Base-by-base conservation (phyloP, 2,329 filamentous ascomycete genomes). In the Mariannaea sp. region DNA sequence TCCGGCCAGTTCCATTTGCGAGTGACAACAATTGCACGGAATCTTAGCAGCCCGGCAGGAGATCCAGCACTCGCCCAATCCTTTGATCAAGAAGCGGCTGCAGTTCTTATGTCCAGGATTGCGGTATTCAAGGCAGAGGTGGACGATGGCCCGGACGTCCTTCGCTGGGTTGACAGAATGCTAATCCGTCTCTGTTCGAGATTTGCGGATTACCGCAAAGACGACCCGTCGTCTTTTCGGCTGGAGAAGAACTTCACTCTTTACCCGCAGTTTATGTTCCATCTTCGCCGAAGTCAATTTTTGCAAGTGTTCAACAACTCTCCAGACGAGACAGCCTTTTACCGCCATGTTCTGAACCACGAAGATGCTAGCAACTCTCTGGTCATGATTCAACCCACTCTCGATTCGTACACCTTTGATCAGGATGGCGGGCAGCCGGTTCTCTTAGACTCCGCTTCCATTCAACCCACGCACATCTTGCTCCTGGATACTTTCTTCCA, bases 221-320 rank as follows among this genome's bases (percentile, higher is more conserved):
- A 99, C 70, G 94, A 99, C 66, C 92, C 94, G 12, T 95, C 93
- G 5, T 97, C 93, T 0, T 99, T 99, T 84, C 85, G 92, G 29
- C 76, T 96, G 58, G 94, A 99, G 75, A 97, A 97, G 84, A 99
- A 99, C 79, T 99, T 99, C 70, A 97, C 93, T 0, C 82, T 99
- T 13, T 99, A 99, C 70, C 94, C 94, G 20, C 94, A 99, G 71
- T 99, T 99, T 77, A 99, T 99, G 94, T 99, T 99, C 81, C 94
- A 99, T 73, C 82, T 99, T 56, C 89, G 94, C 65, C 86, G 94
- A 73, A 96, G 92, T 74, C 94, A 97, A 73, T 99, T 99, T 79
- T 75, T 99, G 60, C 94, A 99, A 70, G 92, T 99, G 52, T 99
- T 99, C 83, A 99, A 99, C 80, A 99, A 97, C 74, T 97, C 93